Base-by-base conservation (phyloP, 768 basidiomycete genomes). In the Pholiota molesta region DNA sequence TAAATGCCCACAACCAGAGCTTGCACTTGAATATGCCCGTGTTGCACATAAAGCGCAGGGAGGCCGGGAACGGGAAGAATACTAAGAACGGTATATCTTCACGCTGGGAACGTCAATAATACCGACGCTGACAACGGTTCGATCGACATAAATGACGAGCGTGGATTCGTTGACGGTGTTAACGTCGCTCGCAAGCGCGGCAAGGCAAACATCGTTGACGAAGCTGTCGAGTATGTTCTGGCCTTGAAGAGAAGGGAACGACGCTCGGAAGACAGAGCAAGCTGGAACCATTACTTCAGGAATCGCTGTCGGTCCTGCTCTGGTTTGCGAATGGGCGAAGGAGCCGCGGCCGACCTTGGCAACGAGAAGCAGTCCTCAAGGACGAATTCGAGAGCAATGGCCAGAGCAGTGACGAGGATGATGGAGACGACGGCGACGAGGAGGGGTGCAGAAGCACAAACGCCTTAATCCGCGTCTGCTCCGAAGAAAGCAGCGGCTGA, bases 151-250 rank as follows among this genome's bases (percentile, higher is more conserved):
- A 85, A 91, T n/a, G 92, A 95, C 63, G 86, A 88, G 39, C 83
- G 29, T 3, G 94, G 94, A 4, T 94, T 89, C 65, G 89, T 95
- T 2, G 94, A 96, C 68, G 94, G 94, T 19, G 92, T 96, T 70
- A 91, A 91, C 72, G 90, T 94, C 10, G 29, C 94, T 8, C 82
- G 93, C 62, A 96, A 95, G 75, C 61, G 91, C 95, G 7, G 82
- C 95, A n/a, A n/a, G n/a, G n/a, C n/a, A n/a, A n/a, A n/a, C n/a
- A n/a, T n/a, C n/a, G n/a, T n/a, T 11, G 92, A 90, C 37, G 95
- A 95, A 64, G 93, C 92, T 0, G 90, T 91, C 8, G 94, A 96
- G 73, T 96, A 96, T 71, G 95, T 96, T 62, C 88, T 89, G 9
- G 94, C 94, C 5, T 72, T 96, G 40, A 95, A 95, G 77, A 85